Percentiles rank a stretch among this genome's conserved stretches.
phyloP scores from a whole-genome alignment of 1,139 yeast genomes.

The Magnusiomyces tetraspermus region DNA sequence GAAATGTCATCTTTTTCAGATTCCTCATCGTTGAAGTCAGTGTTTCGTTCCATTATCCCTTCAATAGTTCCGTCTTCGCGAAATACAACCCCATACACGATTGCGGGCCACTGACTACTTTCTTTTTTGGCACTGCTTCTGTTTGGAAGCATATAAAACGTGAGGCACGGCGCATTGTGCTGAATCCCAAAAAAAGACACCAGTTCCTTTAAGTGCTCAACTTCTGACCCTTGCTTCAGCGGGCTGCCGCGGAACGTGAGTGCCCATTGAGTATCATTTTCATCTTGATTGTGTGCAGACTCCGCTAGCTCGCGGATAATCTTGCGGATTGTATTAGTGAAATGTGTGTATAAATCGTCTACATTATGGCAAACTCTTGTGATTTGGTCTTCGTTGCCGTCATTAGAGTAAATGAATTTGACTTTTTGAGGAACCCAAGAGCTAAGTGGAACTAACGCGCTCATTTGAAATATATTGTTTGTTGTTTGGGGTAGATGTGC shows the following conservation, averaged over 20 bases:
- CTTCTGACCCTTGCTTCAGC: neutral
- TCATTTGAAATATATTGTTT: neutral
- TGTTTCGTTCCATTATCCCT: too few relatives aligned
- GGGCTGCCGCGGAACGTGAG: neutral
- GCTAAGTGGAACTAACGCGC: neutral
- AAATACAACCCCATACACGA: too few relatives aligned
- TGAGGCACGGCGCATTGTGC: too few relatives aligned
- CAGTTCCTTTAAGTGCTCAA: neutral
- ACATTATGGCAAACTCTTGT: neutral
- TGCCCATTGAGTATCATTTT: neutral
- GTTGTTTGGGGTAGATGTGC: neutral
- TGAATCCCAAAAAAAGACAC: too few relatives aligned
- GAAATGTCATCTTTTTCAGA: too few relatives aligned
- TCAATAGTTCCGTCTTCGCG: too few relatives aligned
- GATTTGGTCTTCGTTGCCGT: neutral
- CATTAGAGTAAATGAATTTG: neutral
- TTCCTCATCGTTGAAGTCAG: too few relatives aligned
- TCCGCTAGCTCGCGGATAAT: too few relatives aligned
- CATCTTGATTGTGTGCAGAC: neutral
- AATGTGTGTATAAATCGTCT: neutral
- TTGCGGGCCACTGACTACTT: too few relatives aligned
- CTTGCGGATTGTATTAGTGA: neutral
- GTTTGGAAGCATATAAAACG: too few relatives aligned
- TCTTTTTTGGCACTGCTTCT: too few relatives aligned
- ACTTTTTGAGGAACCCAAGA: neutral